Percentiles rank a stretch among this genome's conserved stretches.
Conservation (phyloP, 1,139 yeast species). For the Magnusiomyces starmeri region DNA sequence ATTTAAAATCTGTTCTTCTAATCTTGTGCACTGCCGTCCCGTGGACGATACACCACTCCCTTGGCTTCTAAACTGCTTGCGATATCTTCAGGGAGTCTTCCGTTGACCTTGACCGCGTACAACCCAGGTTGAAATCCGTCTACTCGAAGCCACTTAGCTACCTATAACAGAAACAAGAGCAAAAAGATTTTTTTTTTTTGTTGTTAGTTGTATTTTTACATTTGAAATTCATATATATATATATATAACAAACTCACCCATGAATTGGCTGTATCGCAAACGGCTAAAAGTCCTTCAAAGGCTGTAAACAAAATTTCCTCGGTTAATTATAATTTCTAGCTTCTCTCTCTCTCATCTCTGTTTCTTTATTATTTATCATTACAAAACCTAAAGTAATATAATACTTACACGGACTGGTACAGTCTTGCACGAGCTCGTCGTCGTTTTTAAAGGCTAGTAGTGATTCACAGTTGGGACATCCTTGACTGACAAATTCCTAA, state of each 20-base stretch:
- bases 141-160: slow-evolving; percentile 91
- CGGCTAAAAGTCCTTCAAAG: slow-evolving; percentile 90
- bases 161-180: too few relatives aligned
- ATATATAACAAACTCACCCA: slow-evolving; percentile 53
- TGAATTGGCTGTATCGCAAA: slow-evolving; percentile 76
- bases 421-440: slow-evolving; percentile 76
- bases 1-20: slow-evolving; percentile 27
- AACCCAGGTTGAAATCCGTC: slow-evolving; percentile 85
- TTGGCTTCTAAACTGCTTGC: slow-evolving; percentile 63
- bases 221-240: not conserved
- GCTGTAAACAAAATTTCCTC: slow-evolving; percentile 30
- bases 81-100: slow-evolving; percentile 83
- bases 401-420: slow-evolving; percentile 77
- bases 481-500: slow-evolving; percentile 63
- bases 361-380: not conserved
- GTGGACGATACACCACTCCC: slow-evolving; percentile 80
- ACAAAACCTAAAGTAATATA: not conserved
- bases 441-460: slow-evolving; percentile 75
- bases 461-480: slow-evolving; percentile 97
- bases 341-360: not conserved
- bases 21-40: slow-evolving; percentile 93
- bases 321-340: not conserved
- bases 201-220: not conserved
- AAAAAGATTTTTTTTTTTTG: not conserved
- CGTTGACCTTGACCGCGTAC: slow-evolving; percentile 90